Conservation (phyloP, 2,329 filamentous ascomycete genomes). For the Geosmithia putterillii region DNA sequence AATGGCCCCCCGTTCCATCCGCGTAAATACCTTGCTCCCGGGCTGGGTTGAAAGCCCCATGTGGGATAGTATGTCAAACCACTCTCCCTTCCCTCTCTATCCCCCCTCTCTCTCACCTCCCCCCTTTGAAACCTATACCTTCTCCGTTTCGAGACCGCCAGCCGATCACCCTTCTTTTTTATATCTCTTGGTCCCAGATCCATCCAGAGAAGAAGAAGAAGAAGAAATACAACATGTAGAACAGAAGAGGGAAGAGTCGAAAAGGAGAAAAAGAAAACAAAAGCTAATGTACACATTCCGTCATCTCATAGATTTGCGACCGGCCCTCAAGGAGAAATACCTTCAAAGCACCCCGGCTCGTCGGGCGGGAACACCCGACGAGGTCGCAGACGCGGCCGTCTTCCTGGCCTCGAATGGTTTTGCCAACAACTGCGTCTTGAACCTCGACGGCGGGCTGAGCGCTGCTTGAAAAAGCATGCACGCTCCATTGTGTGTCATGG, state of each 20-base stretch:
- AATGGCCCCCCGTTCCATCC: constrained; percentile 46
- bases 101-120: background rate
- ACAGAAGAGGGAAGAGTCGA: background rate
- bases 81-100: constrained; percentile 5
- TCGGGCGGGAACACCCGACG: constrained; percentile 56
- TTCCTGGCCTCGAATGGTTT: constrained; percentile 71
- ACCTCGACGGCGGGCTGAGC: constrained; percentile 75
- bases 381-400: constrained; percentile 70
- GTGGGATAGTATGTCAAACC: constrained; percentile 48
- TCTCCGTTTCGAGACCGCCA: background rate
- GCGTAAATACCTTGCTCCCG: constrained; percentile 71
- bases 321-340: constrained; percentile 21
- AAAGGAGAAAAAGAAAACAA: background rate
- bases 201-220: background rate
- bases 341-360: constrained; percentile 43
- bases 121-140: background rate
- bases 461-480: constrained; percentile 33
- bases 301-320: constrained; percentile 19
- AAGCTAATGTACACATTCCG: constrained; percentile 24
- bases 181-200: constrained; percentile 3
- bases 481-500: background rate
- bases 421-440: constrained; percentile 77
- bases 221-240: background rate
- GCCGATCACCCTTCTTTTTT: constrained; percentile 13
- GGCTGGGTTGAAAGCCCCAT: constrained; percentile 77